Conservation (phyloP, 2,329 filamentous ascomycete species). For the Botrytis medusae region DNA sequence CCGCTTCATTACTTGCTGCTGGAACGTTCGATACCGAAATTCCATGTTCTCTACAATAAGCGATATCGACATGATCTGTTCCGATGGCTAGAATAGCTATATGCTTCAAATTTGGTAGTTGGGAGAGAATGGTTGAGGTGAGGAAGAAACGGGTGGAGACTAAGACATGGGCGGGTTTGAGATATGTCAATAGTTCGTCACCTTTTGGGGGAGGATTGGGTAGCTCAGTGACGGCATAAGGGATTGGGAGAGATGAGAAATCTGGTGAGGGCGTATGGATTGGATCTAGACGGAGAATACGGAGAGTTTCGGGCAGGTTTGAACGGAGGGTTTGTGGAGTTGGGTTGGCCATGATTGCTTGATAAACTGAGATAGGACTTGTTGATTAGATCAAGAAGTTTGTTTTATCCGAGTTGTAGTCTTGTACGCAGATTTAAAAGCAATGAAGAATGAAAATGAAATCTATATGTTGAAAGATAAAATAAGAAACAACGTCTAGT, state of each 20-base stretch:
- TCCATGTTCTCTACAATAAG: slow-evolving; percentile 38
- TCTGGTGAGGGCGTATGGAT: background rate
- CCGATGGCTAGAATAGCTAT: slow-evolving; percentile 43
- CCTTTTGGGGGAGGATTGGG: slow-evolving; percentile 30
- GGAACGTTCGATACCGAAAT: slow-evolving; percentile 44
- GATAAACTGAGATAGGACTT: background rate
- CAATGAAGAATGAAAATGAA: background rate
- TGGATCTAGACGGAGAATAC: slow-evolving; percentile 3
- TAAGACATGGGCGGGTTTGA: slow-evolving; percentile 40
- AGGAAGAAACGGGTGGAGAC: slow-evolving; percentile 40
- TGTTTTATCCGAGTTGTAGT: background rate
- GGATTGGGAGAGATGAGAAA: slow-evolving; percentile 25
- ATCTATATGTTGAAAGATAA: background rate
- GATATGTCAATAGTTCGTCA: slow-evolving; percentile 32
- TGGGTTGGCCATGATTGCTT: background rate
- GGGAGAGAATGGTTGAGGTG: slow-evolving; percentile 34
- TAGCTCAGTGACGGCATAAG: slow-evolving; percentile 30
- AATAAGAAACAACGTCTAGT: background rate
- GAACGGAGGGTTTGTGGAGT: background rate
- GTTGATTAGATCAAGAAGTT: background rate
- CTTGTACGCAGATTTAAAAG: background rate
- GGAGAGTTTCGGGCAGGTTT: background rate
- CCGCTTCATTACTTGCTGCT: slow-evolving; percentile 41
- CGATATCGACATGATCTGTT: slow-evolving; percentile 43
- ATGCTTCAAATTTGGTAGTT: slow-evolving; percentile 40